Base-by-base conservation (phyloP, 139 green algal genomes). In the Closterium sp. region DNA sequence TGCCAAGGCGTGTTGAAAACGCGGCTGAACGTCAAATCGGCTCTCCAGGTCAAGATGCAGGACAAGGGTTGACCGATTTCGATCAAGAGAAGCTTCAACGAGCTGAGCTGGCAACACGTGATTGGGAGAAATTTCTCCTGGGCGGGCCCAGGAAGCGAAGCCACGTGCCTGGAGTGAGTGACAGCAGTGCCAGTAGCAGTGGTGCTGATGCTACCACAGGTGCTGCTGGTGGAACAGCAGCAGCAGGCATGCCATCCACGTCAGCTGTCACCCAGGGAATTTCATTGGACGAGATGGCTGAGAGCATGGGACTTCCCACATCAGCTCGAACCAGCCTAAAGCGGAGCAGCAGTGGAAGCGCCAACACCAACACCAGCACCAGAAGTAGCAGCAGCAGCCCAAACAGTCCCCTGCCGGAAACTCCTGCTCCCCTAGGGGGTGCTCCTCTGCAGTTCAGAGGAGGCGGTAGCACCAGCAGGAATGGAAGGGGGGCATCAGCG, bases 121-220 rank as follows among this genome's bases (percentile, higher is more conserved):
- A 91, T n/a, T 91, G 88, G 88, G 36, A 91, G 38, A 86, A 34
- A 32, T 91, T 88, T 87, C 34, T 91, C 6, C 25, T 91, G 55
- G 25, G 55, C 16, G 25, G 55, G 16, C 55, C 55, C 55, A 76
- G 55, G 55, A 76, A 19, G 25, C 55, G 55, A 76, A 16, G 55
- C 2, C 55, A 76, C 55, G 25, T 76, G 23, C 55, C 55, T 76
- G 55, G 55, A 28, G 55, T 76, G 55, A 76, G 25, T 76, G 55
- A 76, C 55, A 4, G 12, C 55, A 76, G 0, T 76, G 10, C 55
- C 10, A 76, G 16, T 76, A 76, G 55, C 55, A 28, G 12, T 28
- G 55, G 55, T 76, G 55, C 55, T 76, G 16, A 76, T 76, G 0
- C 16, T 4, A 19, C 55, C 25, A 7, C 55, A 7, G 12, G 55